Conservation (phyloP, 73 alveolate species). For the Uronychia setigera region DNA sequence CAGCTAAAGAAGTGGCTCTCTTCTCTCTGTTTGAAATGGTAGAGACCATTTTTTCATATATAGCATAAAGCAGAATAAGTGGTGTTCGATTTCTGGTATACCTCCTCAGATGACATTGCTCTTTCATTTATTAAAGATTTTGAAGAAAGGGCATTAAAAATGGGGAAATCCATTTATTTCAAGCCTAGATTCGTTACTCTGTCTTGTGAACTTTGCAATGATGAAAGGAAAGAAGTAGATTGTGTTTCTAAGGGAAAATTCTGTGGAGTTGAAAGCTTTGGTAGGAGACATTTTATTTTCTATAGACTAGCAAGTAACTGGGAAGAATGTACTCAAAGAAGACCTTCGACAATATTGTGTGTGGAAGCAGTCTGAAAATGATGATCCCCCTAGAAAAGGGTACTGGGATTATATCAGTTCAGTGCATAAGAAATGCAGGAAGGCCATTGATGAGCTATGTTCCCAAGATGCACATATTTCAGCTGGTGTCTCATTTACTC, state of each 20-base stretch:
- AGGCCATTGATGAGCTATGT: constrained; percentile 57
- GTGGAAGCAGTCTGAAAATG: constrained; percentile 35
- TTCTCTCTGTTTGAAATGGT: neutral
- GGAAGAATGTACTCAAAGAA: constrained; percentile 75
- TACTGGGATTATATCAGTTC: constrained; percentile 77
- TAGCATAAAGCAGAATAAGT: constrained; percentile 25
- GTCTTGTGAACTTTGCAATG: constrained; percentile 58
- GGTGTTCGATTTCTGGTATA: constrained; percentile 68
- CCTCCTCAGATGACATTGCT: constrained; percentile 55
- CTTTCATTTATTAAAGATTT: constrained; percentile 60
- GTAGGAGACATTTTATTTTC: neutral
- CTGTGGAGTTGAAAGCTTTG: constrained; percentile 55
- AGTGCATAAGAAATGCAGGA: constrained; percentile 70
- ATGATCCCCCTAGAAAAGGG: neutral
- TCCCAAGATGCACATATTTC: constrained; percentile 49
- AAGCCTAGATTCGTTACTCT: constrained; percentile 66
- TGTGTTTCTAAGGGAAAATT: constrained; percentile 66
- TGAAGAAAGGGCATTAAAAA: neutral
- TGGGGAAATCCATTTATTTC: constrained; percentile 15
- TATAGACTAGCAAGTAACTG: constrained; percentile 51
- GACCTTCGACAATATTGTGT: constrained; percentile 86
- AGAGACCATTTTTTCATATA: neutral
- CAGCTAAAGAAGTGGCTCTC: neutral
- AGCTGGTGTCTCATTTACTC: constrained; percentile 32
- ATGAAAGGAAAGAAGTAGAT: constrained; percentile 43